These are phyloP conservation scores for Ceratocystis cubensis DNA, from an alignment of 2,329 filamentous ascomycete species.

Conservation along the genomic window DNA sequence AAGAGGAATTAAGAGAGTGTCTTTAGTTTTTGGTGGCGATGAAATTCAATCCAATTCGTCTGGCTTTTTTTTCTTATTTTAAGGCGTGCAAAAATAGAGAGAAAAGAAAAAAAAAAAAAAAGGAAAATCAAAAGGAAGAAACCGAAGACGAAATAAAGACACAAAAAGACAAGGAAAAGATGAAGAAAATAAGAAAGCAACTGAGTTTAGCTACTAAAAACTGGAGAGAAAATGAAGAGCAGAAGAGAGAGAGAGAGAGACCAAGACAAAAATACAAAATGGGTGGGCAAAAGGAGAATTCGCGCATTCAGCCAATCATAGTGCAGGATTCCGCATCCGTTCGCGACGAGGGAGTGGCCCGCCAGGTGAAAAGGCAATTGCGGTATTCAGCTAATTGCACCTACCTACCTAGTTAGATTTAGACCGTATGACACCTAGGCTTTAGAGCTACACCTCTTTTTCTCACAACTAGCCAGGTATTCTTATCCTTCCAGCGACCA, in stretches of 20 bases:
- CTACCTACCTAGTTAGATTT: background rate
- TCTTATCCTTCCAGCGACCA: too few species aligned
- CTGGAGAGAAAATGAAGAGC: background rate
- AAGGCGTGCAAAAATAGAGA: background rate
- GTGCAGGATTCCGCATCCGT: constrained; percentile 10
- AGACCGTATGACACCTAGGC: background rate
- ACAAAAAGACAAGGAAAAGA: constrained; percentile 7
- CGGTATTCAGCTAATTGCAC: background rate
- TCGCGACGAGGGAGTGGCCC: constrained; percentile 4
- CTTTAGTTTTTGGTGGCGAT: background rate
- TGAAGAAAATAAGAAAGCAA: background rate
- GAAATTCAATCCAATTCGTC: background rate
- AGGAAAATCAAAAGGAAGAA: constrained; percentile 3
- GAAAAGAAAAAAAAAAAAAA: background rate
- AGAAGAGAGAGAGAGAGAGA: background rate
- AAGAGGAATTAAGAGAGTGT: background rate
- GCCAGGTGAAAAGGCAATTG: constrained; percentile 4
- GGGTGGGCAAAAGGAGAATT: constrained; percentile 6
- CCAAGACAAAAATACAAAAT: background rate
- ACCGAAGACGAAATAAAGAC: background rate
- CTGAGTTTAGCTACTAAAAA: too few species aligned
- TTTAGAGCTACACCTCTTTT: too few species aligned
- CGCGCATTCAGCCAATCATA: constrained; percentile 8
- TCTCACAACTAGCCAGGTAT: too few species aligned
- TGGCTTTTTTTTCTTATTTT: background rate